Evolutionary conservation across 2,329 filamentous ascomycete species (phyloP), one percentile per base, ranked within the genome.

Genomic region (Colletotrichum godetiae): DNA sequence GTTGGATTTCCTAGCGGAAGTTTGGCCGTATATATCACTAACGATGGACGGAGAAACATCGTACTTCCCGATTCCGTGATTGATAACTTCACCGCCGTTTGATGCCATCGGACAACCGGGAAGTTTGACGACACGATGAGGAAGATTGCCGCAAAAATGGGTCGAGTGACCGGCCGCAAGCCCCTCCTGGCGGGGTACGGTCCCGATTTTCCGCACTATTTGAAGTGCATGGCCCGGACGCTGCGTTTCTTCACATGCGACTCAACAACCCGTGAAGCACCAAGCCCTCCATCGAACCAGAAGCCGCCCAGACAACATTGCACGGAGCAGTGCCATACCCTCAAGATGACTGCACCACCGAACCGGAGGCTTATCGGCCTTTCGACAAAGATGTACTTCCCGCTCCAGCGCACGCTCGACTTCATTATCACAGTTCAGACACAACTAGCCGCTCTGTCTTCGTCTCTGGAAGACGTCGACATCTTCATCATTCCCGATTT

Each of bases 401-500:
- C 92, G 74, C 88, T 92, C 10, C 82, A 88, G 12, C 86, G 87
- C 74, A 95, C 93, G 1, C 83, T 87, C 58, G 78, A 86, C 68
- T 92, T 92, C 79, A 84, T 90, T 79, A 76, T 81, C 63, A 82
- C 82, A 7, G 81, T 93, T 19, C 82, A 90, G 15, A 76, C 83
- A 35, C 85, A 85, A 10, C 79, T 88, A 52, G 80, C 85, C 24
- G 82, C 86, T 29, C 79, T 68, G 84, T 42, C 79, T 84, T 4
- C 78, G 1, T 42, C 66, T 11, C 19, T 74, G 4, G 49, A 72
- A 6, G 57, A 73, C 8, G 56, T 94, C 73, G 92, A 94, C 81
- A 86, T 96, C 76, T 95, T 95, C 82, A 84, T 96, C 77, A 91
- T 95, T 76, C 94, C 94, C 1, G 93, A 96, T 82, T 94, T 94